Percentiles rank a stretch among this genome's conserved stretches.
These are phyloP conservation scores for Cercospora beticola DNA, from an alignment of 2,329 filamentous ascomycete genomes.

Conservation along the genomic window DNA sequence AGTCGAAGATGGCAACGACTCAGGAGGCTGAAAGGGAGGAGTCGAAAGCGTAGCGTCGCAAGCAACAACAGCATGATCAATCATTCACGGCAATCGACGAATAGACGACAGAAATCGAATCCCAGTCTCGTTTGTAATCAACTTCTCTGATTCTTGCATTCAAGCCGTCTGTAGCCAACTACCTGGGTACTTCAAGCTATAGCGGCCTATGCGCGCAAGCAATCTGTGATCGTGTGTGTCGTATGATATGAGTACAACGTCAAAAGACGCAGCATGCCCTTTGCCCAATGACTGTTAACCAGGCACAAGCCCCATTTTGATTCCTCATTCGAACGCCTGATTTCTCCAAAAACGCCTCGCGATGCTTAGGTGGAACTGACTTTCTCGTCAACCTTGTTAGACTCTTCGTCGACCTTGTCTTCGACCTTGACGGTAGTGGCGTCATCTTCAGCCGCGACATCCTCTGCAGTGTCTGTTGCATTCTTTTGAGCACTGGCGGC, in stretches of 20 bases:
- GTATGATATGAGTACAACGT: neutral
- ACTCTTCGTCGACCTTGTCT: neutral
- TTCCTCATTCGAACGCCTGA: neutral
- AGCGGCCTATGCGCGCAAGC: neutral
- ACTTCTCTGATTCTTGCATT: neutral
- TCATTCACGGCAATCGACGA: neutral
- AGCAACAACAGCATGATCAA: neutral
- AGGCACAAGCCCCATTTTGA: neutral
- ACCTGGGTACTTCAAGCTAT: neutral
- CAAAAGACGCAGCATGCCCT: neutral
- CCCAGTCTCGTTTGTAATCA: neutral
- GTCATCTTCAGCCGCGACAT: neutral
- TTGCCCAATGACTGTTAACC: neutral
- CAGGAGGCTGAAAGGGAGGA: neutral
- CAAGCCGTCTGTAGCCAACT: neutral
- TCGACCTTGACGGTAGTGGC: neutral
- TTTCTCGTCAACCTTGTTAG: neutral
- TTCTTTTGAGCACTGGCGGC: neutral
- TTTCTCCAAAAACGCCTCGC: slow-evolving; percentile 1
- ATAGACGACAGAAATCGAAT: neutral
- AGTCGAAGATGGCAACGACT: neutral
- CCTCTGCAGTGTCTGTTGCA: neutral
- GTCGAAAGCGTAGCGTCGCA: neutral
- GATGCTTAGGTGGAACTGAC: neutral
- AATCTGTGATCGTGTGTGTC: neutral